These are phyloP conservation scores for Solanum chmielewskii DNA, from an alignment of 257 asterid genomes.

Conservation along the genomic window DNA sequence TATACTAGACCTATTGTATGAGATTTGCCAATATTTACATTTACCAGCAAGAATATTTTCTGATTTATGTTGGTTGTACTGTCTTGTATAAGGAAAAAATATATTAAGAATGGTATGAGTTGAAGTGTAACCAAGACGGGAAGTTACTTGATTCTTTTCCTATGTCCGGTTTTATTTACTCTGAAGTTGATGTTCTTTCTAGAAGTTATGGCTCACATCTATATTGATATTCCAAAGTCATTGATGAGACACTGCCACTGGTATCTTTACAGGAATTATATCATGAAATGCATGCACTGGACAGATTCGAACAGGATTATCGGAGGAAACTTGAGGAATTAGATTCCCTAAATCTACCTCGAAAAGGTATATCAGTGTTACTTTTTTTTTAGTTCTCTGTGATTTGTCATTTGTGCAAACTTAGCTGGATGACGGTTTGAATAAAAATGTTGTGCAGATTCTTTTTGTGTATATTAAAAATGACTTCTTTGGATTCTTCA, in stretches of 20 bases:
- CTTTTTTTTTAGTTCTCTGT: neutral
- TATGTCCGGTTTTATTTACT: neutral
- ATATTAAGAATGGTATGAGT: neutral
- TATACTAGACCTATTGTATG: neutral
- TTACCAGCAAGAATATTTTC: neutral
- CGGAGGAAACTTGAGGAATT: constrained; percentile 84
- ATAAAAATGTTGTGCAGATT: neutral
- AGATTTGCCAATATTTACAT: neutral
- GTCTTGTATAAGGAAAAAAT: neutral
- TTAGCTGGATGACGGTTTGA: neutral
- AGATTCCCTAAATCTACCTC: constrained; percentile 78
- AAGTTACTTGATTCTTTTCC: neutral
- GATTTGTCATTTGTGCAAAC: neutral
- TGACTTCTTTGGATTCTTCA: neutral
- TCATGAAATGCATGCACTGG: constrained; percentile 90
- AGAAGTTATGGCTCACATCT: neutral
- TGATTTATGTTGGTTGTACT: neutral
- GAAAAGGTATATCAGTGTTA: constrained; percentile 43
- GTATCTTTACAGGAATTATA: constrained; percentile 69
- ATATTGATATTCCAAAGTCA: neutral
- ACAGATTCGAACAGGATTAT: constrained; percentile 90
- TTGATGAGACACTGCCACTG: constrained; percentile 6
- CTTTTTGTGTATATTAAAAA: neutral
- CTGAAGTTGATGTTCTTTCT: neutral
- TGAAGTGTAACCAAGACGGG: neutral